A percentile compares a stretch with the other conserved stretches of the same genome.
These are phyloP conservation scores for Boletus tomentosulus DNA, from an alignment of 768 basidiomycete species.

Conservation along the genomic window DNA sequence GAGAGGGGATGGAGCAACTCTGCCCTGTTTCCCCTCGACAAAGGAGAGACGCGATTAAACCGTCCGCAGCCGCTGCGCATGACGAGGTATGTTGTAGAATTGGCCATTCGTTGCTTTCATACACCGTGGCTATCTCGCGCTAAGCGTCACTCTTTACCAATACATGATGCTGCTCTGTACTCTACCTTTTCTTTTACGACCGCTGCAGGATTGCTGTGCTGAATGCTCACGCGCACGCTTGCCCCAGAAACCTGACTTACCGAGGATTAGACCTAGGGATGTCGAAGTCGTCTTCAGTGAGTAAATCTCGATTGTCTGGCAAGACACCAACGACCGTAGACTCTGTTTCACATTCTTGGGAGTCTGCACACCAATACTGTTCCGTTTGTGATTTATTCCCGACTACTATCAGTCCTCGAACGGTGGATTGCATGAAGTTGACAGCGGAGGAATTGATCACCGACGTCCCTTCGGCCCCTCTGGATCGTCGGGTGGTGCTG, in stretches of 20 bases:
- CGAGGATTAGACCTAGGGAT: neutral
- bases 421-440: neutral
- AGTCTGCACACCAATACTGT: neutral
- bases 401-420: neutral
- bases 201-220: too few relatives aligned
- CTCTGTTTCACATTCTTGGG: neutral
- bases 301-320: neutral
- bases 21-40: too few relatives aligned
- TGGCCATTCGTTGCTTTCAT: too few relatives aligned
- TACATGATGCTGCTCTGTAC: too few relatives aligned
- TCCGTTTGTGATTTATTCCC: constrained; percentile 9
- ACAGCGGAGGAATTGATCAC: neutral
- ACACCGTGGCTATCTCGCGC: too few relatives aligned
- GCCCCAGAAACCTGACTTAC: constrained; percentile 4
- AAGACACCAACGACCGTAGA: neutral
- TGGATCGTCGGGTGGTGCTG: neutral
- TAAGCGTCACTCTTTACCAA: too few relatives aligned
- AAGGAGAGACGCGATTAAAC: too few relatives aligned
- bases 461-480: neutral
- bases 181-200: too few relatives aligned
- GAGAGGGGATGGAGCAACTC: too few relatives aligned
- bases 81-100: too few relatives aligned
- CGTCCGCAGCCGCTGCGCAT: too few relatives aligned
- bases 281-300: neutral
- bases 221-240: too few relatives aligned